Evolutionary conservation across 192 early-diverging fungal genomes (phyloP).

Genomic region (Coemansia interrupta): DNA sequence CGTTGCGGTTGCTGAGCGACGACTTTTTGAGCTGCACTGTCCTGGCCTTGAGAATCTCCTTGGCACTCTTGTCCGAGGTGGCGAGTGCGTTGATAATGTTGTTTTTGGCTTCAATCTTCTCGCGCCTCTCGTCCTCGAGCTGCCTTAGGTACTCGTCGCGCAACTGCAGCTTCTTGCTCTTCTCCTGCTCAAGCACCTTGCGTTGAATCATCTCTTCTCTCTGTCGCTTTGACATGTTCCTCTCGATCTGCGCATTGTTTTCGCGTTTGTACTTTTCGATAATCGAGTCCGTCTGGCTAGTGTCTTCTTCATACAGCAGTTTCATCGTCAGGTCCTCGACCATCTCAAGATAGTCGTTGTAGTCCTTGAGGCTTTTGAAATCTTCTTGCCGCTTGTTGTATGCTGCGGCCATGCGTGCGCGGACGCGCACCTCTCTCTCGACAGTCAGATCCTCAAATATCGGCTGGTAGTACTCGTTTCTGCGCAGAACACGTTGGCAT

Average conservation of each 20-base stretch:
- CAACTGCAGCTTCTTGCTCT: slow-evolving; percentile 52
- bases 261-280: slow-evolving; percentile 76
- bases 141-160: slow-evolving; percentile 69
- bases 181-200: slow-evolving; percentile 53
- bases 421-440: slow-evolving; percentile 87
- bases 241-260: slow-evolving; percentile 73
- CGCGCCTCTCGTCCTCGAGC: slow-evolving; percentile 66
- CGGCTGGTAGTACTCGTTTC: slow-evolving; percentile 78
- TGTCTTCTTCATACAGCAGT: slow-evolving; percentile 81
- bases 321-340: slow-evolving; percentile 79
- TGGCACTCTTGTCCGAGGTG: slow-evolving; percentile 44
- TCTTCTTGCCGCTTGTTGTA: slow-evolving; percentile 93
- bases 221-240: slow-evolving; percentile 56
- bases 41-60: slow-evolving; percentile 44
- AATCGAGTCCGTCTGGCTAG: slow-evolving; percentile 70
- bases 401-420: slow-evolving; percentile 67
- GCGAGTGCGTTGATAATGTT: slow-evolving; percentile 72
- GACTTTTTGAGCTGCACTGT: slow-evolving; percentile 46
- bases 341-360: slow-evolving; percentile 91
- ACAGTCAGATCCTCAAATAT: slow-evolving; percentile 93
- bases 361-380: slow-evolving; percentile 68
- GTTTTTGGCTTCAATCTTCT: slow-evolving; percentile 63
- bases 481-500: slow-evolving; percentile 76
- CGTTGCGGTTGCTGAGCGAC: slow-evolving; percentile 32
- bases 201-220: slow-evolving; percentile 57